Percentiles rank a stretch among this genome's conserved stretches.
Conservation (phyloP, 805 yeast species). For the Yarrowia phangngaensis region DNA sequence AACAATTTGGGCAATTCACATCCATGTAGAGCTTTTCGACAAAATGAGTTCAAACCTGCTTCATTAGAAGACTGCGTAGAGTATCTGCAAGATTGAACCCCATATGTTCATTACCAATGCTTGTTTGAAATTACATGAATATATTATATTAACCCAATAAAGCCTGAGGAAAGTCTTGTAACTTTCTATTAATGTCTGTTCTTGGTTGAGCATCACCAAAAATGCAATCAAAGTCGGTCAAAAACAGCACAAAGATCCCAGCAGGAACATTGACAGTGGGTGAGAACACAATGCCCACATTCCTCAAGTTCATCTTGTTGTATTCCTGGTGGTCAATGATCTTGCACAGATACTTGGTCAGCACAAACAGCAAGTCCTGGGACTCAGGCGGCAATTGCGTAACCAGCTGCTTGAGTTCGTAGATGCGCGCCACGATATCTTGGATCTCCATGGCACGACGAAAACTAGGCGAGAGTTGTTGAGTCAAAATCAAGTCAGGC, state of each 20-base stretch:
- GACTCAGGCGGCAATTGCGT: conserved; percentile 50
- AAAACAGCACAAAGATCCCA: conserved; percentile 54
- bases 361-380: conserved; percentile 55
- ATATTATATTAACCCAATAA: conserved; percentile 29
- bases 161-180: conserved; percentile 24
- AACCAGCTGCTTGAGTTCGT: conserved; percentile 39
- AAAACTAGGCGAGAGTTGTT: conserved; percentile 45
- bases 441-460: conserved; percentile 39
- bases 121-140: no score
- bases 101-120: no score
- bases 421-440: conserved; percentile 33
- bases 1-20: no score
- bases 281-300: conserved; percentile 73
- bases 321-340: conserved; percentile 57
- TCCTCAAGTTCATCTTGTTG: conserved; percentile 82
- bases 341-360: conserved; percentile 64
- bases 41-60: no score
- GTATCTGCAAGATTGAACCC: no score
- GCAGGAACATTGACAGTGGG: conserved; percentile 72
- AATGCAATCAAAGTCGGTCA: conserved; percentile 59
- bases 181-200: conserved; percentile 23
- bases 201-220: conserved; percentile 46
- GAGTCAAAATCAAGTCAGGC: conserved; percentile 65
- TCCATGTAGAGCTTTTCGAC: no score
- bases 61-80: no score